phyloP scores from a whole-genome alignment of 2,329 filamentous ascomycete genomes.

The Plenodomus lindquistii region DNA sequence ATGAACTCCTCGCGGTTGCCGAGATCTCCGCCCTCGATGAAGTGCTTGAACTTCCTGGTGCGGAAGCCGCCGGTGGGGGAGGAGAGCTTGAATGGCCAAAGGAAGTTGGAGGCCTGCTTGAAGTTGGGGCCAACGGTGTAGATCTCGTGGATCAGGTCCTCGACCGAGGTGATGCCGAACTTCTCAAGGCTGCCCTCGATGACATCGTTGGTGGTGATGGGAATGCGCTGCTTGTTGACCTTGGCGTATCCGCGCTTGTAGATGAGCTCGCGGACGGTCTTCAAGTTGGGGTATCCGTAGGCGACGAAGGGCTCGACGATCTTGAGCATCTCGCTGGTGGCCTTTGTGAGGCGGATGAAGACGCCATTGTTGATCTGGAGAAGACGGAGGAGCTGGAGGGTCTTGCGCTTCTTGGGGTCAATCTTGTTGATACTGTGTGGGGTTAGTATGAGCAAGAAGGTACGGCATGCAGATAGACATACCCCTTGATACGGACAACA shows the following conservation, averaged over 20 bases:
- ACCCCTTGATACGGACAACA: conserved; percentile 98
- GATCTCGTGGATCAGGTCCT: conserved; percentile 98
- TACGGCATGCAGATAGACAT: conserved; percentile 36
- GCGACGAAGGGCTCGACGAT: conserved; percentile 98
- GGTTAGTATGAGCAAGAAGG: conserved; percentile 7
- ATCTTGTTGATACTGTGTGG: conserved; percentile 98
- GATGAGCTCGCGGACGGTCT: conserved; percentile 97
- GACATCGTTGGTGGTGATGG: conserved; percentile 96
- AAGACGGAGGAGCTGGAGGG: conserved; percentile 98
- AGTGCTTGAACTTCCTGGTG: conserved; percentile 98
- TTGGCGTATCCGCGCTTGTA: conserved; percentile 99
- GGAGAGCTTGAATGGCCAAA: conserved; percentile 99
- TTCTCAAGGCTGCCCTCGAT: conserved; percentile 96
- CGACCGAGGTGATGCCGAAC: conserved; percentile 93
- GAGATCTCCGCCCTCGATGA: conserved; percentile 97
- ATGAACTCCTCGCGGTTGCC: conserved; percentile 99
- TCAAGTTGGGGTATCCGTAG: conserved; percentile 99
- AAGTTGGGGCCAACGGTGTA: conserved; percentile 96
- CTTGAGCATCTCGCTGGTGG: conserved; percentile 94
- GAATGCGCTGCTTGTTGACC: conserved; percentile 96
- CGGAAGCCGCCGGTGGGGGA: conserved; percentile 98
- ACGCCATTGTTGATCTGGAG: conserved; percentile 99
- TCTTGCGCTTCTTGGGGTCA: conserved; percentile 99
- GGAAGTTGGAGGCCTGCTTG: conserved; percentile 99
- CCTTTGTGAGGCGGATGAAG: conserved; percentile 97